These are phyloP conservation scores for Striga hermonthica DNA, from an alignment of 305 asterid genomes.

Conservation along the genomic window DNA sequence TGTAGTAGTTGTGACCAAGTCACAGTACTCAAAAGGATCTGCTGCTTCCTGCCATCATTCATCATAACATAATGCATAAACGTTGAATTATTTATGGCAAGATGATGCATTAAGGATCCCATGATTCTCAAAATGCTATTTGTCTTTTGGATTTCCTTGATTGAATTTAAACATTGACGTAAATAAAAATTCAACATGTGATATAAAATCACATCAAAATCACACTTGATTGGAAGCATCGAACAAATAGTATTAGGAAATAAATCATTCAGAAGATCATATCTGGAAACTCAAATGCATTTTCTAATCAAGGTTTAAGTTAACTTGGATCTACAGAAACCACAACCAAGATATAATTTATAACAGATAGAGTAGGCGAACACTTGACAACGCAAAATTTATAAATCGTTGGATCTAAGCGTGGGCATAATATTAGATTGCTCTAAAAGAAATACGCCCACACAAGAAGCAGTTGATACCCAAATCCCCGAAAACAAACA, in stretches of 20 bases:
- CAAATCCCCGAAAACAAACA: no score
- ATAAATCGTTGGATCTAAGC: background rate
- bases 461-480: no score
- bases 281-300: background rate
- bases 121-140: no score
- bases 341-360: conserved; percentile 4
- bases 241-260: conserved; percentile 1
- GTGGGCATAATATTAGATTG: background rate
- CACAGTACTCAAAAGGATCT: conserved; percentile 85
- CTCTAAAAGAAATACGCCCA: background rate
- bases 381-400: background rate
- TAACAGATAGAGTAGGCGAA: background rate
- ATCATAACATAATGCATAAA: background rate
- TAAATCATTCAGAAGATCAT: conserved; percentile 15
- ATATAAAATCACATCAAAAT: background rate
- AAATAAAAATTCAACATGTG: no score
- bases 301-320: background rate
- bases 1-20: conserved; percentile 90
- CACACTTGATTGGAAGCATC: background rate
- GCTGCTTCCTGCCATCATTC: conserved; percentile 68
- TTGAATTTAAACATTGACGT: no score
- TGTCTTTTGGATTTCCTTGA: no score
- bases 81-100: background rate
- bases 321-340: background rate
- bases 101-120: no score